Evolutionary conservation across 495 filamentous ascomycete species (phyloP).

Genomic region (Aspergillus nanangensis): DNA sequence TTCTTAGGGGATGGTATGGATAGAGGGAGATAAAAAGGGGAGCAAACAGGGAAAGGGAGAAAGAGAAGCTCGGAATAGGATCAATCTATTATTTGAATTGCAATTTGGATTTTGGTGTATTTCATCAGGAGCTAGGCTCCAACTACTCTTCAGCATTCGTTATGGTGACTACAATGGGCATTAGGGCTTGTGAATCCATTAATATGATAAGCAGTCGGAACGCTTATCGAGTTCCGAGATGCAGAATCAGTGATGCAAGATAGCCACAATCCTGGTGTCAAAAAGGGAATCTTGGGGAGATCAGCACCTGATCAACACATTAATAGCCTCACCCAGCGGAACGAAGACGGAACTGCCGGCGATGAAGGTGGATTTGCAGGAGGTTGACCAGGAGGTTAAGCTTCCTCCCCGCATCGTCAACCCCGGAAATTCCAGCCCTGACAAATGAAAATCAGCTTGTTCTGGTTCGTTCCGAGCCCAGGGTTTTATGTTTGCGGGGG

Average conservation of each 20-base stretch:
- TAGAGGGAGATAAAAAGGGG: not conserved
- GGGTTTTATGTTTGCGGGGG: not conserved
- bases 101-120: no score
- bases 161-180: not conserved
- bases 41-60: not conserved
- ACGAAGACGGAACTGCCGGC: not conserved
- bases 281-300: no score
- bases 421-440: not conserved
- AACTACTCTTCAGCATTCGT: no score
- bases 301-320: no score
- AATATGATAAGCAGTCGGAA: slow-evolving; percentile 9
- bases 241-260: no score
- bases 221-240: slow-evolving; percentile 12
- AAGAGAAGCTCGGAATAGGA: not conserved
- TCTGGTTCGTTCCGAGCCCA: not conserved
- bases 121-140: no score
- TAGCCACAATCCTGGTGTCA: no score
- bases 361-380: not conserved
- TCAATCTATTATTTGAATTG: no score
- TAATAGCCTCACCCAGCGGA: no score
- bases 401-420: not conserved
- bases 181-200: not conserved
- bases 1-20: not conserved
- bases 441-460: no score
- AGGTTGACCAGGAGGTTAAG: no score